Evolutionary conservation across 2,329 filamentous ascomycete genomes (phyloP).

Genomic region (Fusarium redolens): DNA sequence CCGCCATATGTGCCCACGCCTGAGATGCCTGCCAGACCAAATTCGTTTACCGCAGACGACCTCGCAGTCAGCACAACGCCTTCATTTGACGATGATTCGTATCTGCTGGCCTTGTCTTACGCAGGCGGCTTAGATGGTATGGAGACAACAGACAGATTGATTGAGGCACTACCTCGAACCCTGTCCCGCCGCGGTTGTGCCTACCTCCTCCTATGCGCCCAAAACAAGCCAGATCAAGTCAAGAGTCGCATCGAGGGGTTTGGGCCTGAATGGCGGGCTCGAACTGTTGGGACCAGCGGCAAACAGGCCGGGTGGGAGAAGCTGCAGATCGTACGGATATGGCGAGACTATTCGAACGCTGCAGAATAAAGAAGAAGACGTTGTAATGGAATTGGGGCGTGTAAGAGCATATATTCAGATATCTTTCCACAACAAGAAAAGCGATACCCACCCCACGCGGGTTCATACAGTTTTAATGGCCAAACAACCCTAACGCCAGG

Average conservation of each 20-base stretch:
- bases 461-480: constrained; percentile 47
- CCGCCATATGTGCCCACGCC: constrained; percentile 95
- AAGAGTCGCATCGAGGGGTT: constrained; percentile 69
- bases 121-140: constrained; percentile 92
- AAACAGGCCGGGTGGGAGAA: constrained; percentile 95
- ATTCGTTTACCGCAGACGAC: constrained; percentile 41
- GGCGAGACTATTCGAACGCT: constrained; percentile 61
- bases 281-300: constrained; percentile 84
- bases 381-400: constrained; percentile 29
- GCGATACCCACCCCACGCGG: constrained; percentile 44
- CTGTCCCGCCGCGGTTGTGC: constrained; percentile 79
- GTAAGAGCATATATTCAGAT: constrained; percentile 47
- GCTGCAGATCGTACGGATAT: constrained; percentile 88
- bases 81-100: constrained; percentile 82
- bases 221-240: constrained; percentile 85
- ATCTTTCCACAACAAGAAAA: constrained; percentile 47
- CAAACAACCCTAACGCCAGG: constrained; percentile 52
- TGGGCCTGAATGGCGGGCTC: constrained; percentile 72
- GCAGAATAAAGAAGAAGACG: constrained; percentile 3
- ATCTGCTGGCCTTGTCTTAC: constrained; percentile 86
- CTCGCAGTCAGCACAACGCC: constrained; percentile 48
- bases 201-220: constrained; percentile 89
- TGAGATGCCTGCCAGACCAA: constrained; percentile 70
- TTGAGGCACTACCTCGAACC: constrained; percentile 74
- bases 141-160: constrained; percentile 87